phyloP scores from a whole-genome alignment of 2,329 filamentous ascomycete genomes.

The Fonsecaea nubica region DNA sequence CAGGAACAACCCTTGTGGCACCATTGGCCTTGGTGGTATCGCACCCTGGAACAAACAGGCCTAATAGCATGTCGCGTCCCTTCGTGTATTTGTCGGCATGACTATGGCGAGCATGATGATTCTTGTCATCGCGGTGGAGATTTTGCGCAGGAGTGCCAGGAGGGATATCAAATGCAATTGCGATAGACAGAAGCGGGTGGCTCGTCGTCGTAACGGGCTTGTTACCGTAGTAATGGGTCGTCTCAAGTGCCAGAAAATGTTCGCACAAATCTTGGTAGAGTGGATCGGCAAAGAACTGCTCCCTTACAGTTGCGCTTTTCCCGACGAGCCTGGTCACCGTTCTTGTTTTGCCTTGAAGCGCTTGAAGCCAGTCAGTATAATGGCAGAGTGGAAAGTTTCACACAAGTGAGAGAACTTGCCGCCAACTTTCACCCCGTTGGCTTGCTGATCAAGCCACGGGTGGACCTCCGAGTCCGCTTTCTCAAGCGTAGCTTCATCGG shows the following conservation, averaged over 20 bases:
- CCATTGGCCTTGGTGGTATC: conserved; percentile 48
- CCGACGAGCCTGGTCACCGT: conserved; percentile 47
- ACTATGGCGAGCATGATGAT: conserved; percentile 47
- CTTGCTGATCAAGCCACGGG: conserved; percentile 42
- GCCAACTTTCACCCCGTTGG: conserved; percentile 40
- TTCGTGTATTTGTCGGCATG: conserved; percentile 38
- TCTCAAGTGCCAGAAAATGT: conserved; percentile 48
- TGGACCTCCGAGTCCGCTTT: conserved; percentile 42
- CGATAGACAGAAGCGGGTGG: conserved; percentile 48
- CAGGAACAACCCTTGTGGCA: conserved; percentile 48
- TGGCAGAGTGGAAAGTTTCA: conserved; percentile 5
- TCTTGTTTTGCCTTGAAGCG: conserved; percentile 46
- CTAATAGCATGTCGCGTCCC: conserved; percentile 47
- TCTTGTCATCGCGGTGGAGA: conserved; percentile 51
- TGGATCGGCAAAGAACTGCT: conserved; percentile 47
- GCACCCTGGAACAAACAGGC: conserved; percentile 48
- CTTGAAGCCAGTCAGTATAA: conserved; percentile 28
- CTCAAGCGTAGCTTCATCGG: conserved; percentile 40
- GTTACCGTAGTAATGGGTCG: conserved; percentile 46
- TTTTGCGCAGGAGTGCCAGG: conserved; percentile 45
- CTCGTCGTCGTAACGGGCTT: conserved; percentile 44
- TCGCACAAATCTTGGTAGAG: conserved; percentile 45
- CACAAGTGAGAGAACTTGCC: conserved; percentile 13
- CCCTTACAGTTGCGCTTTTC: conserved; percentile 46
- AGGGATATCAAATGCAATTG: conserved; percentile 48